Evolutionary conservation across 345 rosid species (phyloP), one percentile per base, ranked within the genome.

Genomic region (Triadica sebifera): DNA sequence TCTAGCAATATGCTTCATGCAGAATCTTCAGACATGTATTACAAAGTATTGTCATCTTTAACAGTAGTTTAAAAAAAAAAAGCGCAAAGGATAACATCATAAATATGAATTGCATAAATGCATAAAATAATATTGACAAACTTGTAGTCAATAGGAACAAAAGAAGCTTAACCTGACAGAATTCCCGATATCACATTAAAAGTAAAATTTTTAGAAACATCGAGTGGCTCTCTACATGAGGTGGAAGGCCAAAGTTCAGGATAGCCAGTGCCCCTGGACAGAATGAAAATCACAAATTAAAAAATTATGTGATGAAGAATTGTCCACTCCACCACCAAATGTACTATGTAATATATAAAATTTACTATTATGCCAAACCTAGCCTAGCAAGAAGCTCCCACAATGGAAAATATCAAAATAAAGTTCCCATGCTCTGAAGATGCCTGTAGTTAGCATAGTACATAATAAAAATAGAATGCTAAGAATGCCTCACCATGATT

Each of bases 201-300:
- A 60, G 65, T 60, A 34, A 60, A 60, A 34, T 60, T 60, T 60
- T 60, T 60, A 25, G 65, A 34, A 29, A 60, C 65, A 60, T 95
- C 98, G 57, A 95, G 99, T 43, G 99, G 99, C 90, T 95, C 96
- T 89, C 87, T 85, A 82, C 99, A 95, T 72, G 92, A 78, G 53
- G 83, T 61, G 70, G 97, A 89, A 63, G 98, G 98, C 99, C 99
- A 95, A 63, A 95, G 93, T 75, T 86, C 90, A 74, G 99, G 94
- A 76, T 95, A 95, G 70, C 99, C 99, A 73, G 61, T 78, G 62
- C 99, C 98, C 98, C 99, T 94, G 79, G 83, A 84, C 12, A 83
- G 50, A 77, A 77, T n/a, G n/a, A n/a, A 75, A 52, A 56, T 70
- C 47, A 84, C 38, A 80, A 60, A 20, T 10, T 29, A 16, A 15